Evolutionary conservation across 345 rosid genomes (phyloP), one percentile per base, ranked within the genome.

Genomic region (Hibiscus syriacus): DNA sequence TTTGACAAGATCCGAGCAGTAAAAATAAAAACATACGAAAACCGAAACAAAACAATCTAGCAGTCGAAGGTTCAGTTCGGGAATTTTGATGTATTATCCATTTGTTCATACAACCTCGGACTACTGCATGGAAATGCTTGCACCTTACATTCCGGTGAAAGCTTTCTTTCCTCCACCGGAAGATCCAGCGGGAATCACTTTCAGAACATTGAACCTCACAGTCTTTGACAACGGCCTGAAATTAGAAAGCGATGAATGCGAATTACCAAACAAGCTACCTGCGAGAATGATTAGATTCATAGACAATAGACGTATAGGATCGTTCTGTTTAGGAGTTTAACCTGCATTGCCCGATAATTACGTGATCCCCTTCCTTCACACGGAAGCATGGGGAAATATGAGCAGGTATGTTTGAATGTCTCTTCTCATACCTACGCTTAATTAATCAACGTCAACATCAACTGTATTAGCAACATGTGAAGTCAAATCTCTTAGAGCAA

Each of bases 141-240:
- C 27, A 27, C 49, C 71, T 77, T 77, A 84, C 49, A 78, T 58
- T 46, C 81, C 89, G 6, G 91, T 81, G 73, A 86, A 86, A 13
- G 86, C 88, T 72, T 88, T 88, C 85, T 86, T 86, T 52, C 84
- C 84, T 55, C 88, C 75, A 6, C 81, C 88, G 13, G 92, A 85
- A 38, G 88, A 83, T 1, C 96, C 96, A 0, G 96, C 96, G 22
- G 92, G 96, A 50, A 89, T 82, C 65, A 86, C 96, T 79, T 85
- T 86, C 55, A 89, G 60, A 64, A 89, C n/a, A n/a, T n/a, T n/a
- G n/a, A n/a, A n/a, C n/a, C n/a, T n/a, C n/a, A n/a, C n/a, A n/a
- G n/a, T n/a, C n/a, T n/a, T n/a, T n/a, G n/a, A n/a, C n/a, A n/a
- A n/a, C n/a, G n/a, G n/a, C n/a, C n/a, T n/a, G n/a, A 17, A 2